Conservation (phyloP, 768 basidiomycete genomes). For the Atractiella rhizophila region DNA sequence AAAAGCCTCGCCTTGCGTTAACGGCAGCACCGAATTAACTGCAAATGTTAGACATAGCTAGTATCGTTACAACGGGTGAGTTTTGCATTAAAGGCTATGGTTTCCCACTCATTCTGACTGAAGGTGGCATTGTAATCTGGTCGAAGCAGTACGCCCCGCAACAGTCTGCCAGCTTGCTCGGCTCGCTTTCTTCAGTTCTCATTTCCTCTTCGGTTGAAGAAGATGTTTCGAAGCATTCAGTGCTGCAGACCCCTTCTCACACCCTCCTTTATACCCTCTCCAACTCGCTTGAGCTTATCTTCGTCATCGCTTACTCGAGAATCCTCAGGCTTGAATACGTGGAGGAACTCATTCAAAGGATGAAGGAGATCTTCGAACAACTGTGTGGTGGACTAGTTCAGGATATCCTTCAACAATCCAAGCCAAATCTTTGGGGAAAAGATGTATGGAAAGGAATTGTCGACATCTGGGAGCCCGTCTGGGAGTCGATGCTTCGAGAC, state of each 20-base stretch:
- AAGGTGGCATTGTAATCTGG: too few relatives aligned
- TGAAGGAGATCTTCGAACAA: constrained; percentile 64
- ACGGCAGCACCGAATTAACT: too few relatives aligned
- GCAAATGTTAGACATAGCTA: too few relatives aligned
- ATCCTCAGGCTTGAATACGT: constrained; percentile 85
- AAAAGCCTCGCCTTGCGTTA: too few relatives aligned
- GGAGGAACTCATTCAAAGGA: constrained; percentile 52
- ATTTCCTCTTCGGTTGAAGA: too few relatives aligned
- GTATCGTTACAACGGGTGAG: too few relatives aligned
- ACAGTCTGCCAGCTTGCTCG: too few relatives aligned
- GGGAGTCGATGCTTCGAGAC: constrained; percentile 45
- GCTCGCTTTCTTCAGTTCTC: too few relatives aligned
- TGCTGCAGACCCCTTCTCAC: too few relatives aligned
- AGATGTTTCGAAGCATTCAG: too few relatives aligned
- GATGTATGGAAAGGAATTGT: constrained; percentile 41
- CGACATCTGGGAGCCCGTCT: constrained; percentile 43
- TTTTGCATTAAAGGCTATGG: constrained; percentile 36
- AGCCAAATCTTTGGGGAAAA: constrained; percentile 1
- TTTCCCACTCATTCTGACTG: constrained; percentile 31
- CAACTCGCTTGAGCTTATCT: constrained; percentile 86
- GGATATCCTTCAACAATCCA: background rate
- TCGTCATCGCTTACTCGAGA: constrained; percentile 91
- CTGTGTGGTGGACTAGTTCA: constrained; percentile 31
- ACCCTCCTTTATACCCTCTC: constrained; percentile 82
- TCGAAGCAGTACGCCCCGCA: too few relatives aligned